Percentiles rank a stretch among this genome's conserved stretches.
Evolutionary conservation across 169 alveolate genomes (phyloP).

Genomic region (Plasmodium fragile): DNA sequence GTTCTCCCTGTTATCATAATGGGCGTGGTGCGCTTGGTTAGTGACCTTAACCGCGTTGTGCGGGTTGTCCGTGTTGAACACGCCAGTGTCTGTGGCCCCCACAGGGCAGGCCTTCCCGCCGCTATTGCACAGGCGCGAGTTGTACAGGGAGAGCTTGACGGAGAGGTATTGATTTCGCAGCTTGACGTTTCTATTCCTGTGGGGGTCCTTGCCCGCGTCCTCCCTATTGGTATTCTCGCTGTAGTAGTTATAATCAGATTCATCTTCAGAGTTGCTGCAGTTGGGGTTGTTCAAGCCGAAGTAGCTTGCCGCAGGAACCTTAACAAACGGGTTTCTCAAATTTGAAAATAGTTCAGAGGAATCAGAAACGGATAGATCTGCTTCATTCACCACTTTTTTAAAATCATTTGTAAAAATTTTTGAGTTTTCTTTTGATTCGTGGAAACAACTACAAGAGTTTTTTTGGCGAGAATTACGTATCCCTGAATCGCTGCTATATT

Average conservation of each 20-base stretch:
- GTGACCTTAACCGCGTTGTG: not conserved
- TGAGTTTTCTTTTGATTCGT: not conserved
- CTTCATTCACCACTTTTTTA: constrained; percentile 22
- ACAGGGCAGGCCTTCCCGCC: not conserved
- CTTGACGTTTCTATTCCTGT: not conserved
- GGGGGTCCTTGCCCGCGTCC: not conserved
- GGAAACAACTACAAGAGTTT: constrained; percentile 2
- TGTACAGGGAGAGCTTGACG: constrained; percentile 24
- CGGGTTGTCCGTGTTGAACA: not conserved
- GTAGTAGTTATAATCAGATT: constrained; percentile 10
- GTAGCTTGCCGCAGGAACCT: not conserved
- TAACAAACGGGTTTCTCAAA: constrained; percentile 1
- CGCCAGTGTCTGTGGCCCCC: not conserved
- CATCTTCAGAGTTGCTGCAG: constrained; percentile 26
- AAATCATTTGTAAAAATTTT: constrained; percentile 13
- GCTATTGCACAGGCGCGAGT: constrained; percentile 16
- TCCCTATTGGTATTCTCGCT: constrained; percentile 23
- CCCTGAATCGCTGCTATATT: constrained; percentile 52
- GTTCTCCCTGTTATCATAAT: not conserved
- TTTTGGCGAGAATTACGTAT: not conserved
- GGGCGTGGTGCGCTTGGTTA: not conserved
- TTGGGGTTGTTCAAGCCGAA: not conserved
- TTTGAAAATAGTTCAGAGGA: not conserved
- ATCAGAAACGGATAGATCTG: constrained; percentile 30
- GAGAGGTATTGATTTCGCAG: not conserved